A percentile compares a stretch with the other conserved stretches of the same genome.
Evolutionary conservation across 768 basidiomycete genomes (phyloP).

Genomic region (Amanita inopinata): DNA sequence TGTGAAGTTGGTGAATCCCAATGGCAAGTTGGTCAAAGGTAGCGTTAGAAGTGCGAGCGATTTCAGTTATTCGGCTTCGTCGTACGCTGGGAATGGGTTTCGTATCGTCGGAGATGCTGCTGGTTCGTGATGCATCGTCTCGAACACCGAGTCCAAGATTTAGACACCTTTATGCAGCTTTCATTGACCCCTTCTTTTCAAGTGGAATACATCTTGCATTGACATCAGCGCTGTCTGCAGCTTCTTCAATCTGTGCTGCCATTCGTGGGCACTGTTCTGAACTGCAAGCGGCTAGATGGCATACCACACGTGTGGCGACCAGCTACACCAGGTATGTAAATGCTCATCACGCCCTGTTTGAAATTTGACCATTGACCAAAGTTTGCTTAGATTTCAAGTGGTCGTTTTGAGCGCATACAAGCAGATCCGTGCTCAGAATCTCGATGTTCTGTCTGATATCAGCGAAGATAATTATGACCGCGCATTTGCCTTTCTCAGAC

Average conservation of each 20-base stretch:
- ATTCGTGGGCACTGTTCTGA: conserved; percentile 41
- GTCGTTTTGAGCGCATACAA: conserved; percentile 69
- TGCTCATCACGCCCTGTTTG: not conserved
- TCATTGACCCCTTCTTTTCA: conserved; percentile 61
- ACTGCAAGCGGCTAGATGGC: conserved; percentile 38
- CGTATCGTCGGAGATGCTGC: conserved; percentile 63
- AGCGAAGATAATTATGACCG: conserved; percentile 64
- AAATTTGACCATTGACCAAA: conserved; percentile 6
- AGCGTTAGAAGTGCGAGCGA: conserved; percentile 47
- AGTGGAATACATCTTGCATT: conserved; percentile 56
- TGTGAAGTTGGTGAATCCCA: conserved; percentile 29
- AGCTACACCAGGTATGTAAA: conserved; percentile 44
- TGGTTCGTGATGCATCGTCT: conserved; percentile 38
- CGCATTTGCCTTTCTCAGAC: conserved; percentile 53
- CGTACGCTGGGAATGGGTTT: conserved; percentile 43
- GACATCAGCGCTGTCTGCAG: conserved; percentile 51
- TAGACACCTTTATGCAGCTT: too few relatives aligned
- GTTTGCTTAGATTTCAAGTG: conserved; percentile 42
- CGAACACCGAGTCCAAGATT: too few relatives aligned
- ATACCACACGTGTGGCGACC: conserved; percentile 43
- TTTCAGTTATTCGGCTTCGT: conserved; percentile 54
- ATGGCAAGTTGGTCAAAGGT: conserved; percentile 27
- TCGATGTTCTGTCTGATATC: conserved; percentile 49
- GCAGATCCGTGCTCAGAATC: conserved; percentile 53
- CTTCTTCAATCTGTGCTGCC: conserved; percentile 46